Evolutionary conservation across 257 asterid genomes (phyloP).

Genomic region (Scutellaria baicalensis): DNA sequence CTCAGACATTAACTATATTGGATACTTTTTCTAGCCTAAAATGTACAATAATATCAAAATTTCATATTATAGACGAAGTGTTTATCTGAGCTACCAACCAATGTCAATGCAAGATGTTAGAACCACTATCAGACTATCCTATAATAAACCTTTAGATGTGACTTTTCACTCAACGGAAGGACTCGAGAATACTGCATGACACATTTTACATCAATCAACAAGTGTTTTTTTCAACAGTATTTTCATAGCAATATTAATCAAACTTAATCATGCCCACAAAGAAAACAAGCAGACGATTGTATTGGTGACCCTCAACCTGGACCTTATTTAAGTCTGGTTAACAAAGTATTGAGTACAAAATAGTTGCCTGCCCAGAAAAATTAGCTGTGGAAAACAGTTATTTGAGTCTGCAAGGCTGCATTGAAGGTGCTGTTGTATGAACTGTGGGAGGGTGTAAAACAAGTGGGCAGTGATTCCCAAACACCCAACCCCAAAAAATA

Average conservation of each 20-base stretch:
- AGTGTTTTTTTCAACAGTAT: too few species aligned
- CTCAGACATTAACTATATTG: neutral
- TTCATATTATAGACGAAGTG: too few species aligned
- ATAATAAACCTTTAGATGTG: neutral
- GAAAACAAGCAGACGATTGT: too few species aligned
- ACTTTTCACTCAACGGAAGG: neutral
- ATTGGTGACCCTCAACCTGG: too few species aligned
- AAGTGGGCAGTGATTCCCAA: neutral
- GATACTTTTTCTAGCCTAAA: neutral
- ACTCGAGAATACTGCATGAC: neutral
- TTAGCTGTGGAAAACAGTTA: neutral
- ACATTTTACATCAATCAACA: neutral
- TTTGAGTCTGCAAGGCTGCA: neutral
- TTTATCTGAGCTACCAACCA: neutral
- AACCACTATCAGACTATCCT: neutral
- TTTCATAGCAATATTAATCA: too few species aligned
- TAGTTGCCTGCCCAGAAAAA: neutral
- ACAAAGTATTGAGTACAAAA: neutral
- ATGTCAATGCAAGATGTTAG: neutral
- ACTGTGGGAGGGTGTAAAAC: neutral
- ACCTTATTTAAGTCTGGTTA: neutral
- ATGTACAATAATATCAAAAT: neutral
- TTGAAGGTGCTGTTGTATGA: neutral
- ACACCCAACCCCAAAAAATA: neutral
- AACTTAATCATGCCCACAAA: too few species aligned